Conservation (phyloP, 257 asterid genomes). For the Solanum piurae region DNA sequence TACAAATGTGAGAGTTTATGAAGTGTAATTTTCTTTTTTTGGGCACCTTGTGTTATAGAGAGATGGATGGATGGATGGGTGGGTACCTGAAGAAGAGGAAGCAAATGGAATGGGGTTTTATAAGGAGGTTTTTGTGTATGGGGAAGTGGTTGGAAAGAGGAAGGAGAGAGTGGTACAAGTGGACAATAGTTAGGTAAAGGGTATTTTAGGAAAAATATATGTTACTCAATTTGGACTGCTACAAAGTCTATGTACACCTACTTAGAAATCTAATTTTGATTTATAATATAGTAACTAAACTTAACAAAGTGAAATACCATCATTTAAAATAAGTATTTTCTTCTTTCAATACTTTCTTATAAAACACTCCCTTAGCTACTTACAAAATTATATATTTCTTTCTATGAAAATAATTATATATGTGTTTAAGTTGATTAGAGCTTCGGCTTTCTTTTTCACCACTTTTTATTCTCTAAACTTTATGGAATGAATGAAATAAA, state of each 20-base stretch:
- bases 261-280: background rate
- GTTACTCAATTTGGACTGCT: background rate
- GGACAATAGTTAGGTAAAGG: background rate
- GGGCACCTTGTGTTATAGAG: background rate
- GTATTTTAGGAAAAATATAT: background rate
- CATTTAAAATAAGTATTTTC: no score
- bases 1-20: background rate
- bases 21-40: background rate
- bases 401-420: no score
- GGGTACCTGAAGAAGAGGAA: background rate
- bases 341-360: no score
- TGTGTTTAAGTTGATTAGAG: no score
- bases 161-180: background rate
- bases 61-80: background rate
- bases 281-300: background rate
- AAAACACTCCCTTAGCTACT: no score
- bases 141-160: background rate
- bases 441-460: no score
- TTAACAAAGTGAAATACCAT: background rate
- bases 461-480: no score
- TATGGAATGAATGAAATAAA: no score
- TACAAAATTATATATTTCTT: no score
- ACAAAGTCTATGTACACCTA: background rate
- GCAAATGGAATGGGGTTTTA: slow-evolving; percentile 9
- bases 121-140: slow-evolving; percentile 11